phyloP scores from a whole-genome alignment of 2,329 filamentous ascomycete species.

The Botryotinia narcissicola region DNA sequence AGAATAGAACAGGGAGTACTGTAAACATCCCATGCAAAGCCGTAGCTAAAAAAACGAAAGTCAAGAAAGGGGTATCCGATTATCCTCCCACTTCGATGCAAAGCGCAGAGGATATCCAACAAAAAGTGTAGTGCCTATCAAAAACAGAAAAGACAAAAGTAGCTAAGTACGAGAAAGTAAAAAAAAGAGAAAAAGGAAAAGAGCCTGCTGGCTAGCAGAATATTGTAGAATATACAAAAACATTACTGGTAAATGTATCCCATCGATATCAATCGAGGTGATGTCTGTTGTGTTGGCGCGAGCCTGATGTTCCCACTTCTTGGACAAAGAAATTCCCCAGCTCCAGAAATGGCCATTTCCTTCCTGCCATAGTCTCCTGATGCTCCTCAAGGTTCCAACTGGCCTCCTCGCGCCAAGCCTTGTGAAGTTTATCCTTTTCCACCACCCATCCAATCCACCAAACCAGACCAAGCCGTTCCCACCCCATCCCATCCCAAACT shows the following conservation, averaged over 20 bases:
- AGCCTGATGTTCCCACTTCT: constrained; percentile 4
- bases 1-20: neutral
- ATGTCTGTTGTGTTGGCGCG: neutral
- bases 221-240: constrained; percentile 6
- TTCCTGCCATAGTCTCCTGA: neutral
- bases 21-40: neutral
- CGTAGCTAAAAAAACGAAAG: neutral
- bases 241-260: neutral
- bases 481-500: constrained; percentile 8
- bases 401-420: constrained; percentile 4
- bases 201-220: neutral
- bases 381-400: neutral
- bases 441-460: neutral
- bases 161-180: constrained; percentile 3
- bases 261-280: neutral
- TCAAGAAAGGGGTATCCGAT: constrained; percentile 10
- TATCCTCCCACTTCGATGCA: constrained; percentile 1
- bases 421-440: constrained; percentile 3
- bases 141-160: neutral
- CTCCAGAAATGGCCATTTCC: neutral
- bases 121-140: neutral
- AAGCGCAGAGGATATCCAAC: constrained; percentile 9
- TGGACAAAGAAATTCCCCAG: neutral
- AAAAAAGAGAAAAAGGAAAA: neutral
- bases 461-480: neutral